Percentiles rank a stretch among this genome's conserved stretches.
Conservation (phyloP, 148 eudicot genomes). For the Fagopyrum homotropicum region DNA sequence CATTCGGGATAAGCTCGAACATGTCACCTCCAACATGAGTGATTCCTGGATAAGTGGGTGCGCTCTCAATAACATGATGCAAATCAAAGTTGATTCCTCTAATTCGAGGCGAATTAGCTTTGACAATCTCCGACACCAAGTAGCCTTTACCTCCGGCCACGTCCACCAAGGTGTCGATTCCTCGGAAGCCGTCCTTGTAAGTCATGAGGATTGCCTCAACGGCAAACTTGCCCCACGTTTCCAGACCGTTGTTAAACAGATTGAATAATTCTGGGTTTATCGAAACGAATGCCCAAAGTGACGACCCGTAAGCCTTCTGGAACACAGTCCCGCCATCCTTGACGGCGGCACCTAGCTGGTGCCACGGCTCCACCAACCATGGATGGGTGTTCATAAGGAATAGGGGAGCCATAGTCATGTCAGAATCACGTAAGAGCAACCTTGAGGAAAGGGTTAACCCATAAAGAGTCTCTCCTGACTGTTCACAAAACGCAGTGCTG, state of each 20-base stretch:
- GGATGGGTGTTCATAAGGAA: slow-evolving; percentile 23
- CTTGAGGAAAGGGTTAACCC: too few species aligned
- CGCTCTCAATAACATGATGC: slow-evolving; percentile 36
- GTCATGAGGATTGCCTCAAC: slow-evolving; percentile 16
- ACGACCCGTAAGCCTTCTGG: slow-evolving; percentile 25
- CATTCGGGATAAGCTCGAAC: slow-evolving; percentile 32
- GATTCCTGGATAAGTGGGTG: slow-evolving; percentile 32
- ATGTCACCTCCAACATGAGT: slow-evolving; percentile 20
- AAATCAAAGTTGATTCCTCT: slow-evolving; percentile 29
- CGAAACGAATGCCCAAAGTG: slow-evolving; percentile 32
- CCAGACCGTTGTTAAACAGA: slow-evolving; percentile 36
- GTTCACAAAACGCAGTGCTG: too few species aligned
- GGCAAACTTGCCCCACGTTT: slow-evolving; percentile 26
- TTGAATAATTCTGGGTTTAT: slow-evolving; percentile 21
- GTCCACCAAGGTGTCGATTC: slow-evolving; percentile 9
- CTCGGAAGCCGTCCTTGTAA: slow-evolving; percentile 32
- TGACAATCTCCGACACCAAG: slow-evolving; percentile 22
- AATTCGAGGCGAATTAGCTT: slow-evolving; percentile 26
- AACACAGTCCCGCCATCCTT: slow-evolving; percentile 27
- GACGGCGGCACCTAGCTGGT: slow-evolving; percentile 19
- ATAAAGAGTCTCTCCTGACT: too few species aligned
- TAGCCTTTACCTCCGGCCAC: slow-evolving; percentile 19
- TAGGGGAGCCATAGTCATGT: slow-evolving; percentile 33
- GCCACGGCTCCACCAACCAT: slow-evolving; percentile 14
- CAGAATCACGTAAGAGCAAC: slow-evolving; percentile 20